Base-by-base conservation (phyloP, 1,139 yeast species). In the Blastobotrys petasosporus region DNA sequence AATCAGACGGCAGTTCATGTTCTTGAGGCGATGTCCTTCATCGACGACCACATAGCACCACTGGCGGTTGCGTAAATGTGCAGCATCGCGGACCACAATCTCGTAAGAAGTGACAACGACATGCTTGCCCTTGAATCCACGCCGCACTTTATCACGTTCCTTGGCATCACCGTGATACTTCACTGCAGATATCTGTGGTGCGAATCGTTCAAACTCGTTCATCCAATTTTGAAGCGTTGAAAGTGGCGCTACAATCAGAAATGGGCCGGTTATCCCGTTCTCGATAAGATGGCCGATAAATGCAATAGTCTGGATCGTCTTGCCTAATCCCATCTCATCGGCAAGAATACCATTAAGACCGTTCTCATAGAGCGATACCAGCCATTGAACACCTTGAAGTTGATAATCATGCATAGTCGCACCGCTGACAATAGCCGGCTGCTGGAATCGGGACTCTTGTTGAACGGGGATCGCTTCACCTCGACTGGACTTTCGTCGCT, bases 281-380 rank as follows among this genome's bases (percentile, higher is more conserved):
- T 87, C 96, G 38, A 84, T 76, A 38, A 92, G 69, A 60, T 83
- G 86, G 9, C 87, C 78, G 11, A 90, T 59, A 52, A 90, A 73
- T 0, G 95, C 75, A 47, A 92, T 85, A 39, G 94, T 83, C 62
- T 90, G 96, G 10, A 90, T 66, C 0, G 97, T 92, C 61, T 90
- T 90, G n/a, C 98, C 97, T 36, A 88, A 69, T 0, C 97, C 97
- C 97, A 90, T 92, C 63, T 90, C 97, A 65, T 92, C 97, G 0
- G 97, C 97, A 29, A 92, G 68, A 32, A 92, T 88, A 2, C 98
- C 98, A 65, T 92, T 92, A 31, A 92, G 70, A 0, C 97, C 98
- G 63, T 92, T 92, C 62, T 90, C 94, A 62, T 84, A 92, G 29
- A 92, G 69, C 0, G 95, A 84, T 10, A 82, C 76, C 42, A 92